phyloP scores from a whole-genome alignment of 1,139 yeast genomes.

The Taphrina confusa region DNA sequence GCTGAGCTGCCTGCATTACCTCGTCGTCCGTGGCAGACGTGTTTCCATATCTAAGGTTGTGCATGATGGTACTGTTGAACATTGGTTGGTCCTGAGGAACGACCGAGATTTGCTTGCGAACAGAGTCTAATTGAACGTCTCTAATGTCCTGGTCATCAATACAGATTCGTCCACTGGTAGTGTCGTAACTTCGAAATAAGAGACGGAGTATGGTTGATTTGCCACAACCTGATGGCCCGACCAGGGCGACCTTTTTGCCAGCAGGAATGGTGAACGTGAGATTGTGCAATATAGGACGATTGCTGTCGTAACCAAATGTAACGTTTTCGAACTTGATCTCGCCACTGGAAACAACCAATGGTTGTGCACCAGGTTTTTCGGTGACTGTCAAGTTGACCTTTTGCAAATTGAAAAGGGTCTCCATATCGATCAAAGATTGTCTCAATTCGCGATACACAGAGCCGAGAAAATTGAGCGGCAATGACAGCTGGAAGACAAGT shows the following conservation, averaged over 20 bases:
- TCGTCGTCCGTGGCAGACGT: slow-evolving; percentile 64
- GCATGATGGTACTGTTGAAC: slow-evolving; percentile 71
- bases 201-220: slow-evolving; percentile 84
- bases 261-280: slow-evolving; percentile 78
- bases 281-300: slow-evolving; percentile 77
- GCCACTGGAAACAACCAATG: slow-evolving; percentile 59
- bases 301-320: slow-evolving; percentile 86
- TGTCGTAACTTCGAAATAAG: slow-evolving; percentile 86
- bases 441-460: slow-evolving; percentile 83
- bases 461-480: slow-evolving; percentile 90
- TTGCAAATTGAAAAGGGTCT: slow-evolving; percentile 78
- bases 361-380: slow-evolving; percentile 63
- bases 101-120: slow-evolving; percentile 76
- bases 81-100: slow-evolving; percentile 77
- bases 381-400: slow-evolving; percentile 67
- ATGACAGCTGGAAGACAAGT: slow-evolving; percentile 89
- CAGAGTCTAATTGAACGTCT: slow-evolving; percentile 69
- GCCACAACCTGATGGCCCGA: slow-evolving; percentile 50
- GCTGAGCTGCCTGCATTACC: slow-evolving; percentile 61
- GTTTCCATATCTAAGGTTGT: slow-evolving; percentile 85
- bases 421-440: slow-evolving; percentile 92
- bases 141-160: slow-evolving; percentile 88
- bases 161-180: slow-evolving; percentile 68
- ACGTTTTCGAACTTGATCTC: slow-evolving; percentile 89
- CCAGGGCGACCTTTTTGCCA: slow-evolving; percentile 42